A percentile compares a stretch with the other conserved stretches of the same genome.
phyloP scores from a whole-genome alignment of 306 rosid species.

The Rosa lucieae region DNA sequence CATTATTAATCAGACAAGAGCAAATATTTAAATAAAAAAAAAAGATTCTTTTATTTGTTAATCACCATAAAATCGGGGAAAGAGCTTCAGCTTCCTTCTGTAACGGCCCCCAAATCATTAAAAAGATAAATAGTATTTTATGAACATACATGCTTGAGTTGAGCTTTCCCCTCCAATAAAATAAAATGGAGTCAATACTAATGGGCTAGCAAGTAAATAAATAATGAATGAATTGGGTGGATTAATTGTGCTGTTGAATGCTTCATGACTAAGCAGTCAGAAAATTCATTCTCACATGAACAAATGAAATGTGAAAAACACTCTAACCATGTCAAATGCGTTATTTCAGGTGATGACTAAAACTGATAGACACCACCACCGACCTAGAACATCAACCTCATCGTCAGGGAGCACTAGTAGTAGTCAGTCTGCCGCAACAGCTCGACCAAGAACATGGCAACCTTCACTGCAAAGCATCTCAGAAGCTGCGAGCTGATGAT shows the following conservation, averaged over 20 bases:
- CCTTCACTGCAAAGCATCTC: constrained; percentile 80
- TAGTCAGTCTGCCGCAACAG: constrained; percentile 30
- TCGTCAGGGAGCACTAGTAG: constrained; percentile 9
- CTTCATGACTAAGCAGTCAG: constrained; percentile 1
- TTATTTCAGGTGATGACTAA: constrained; percentile 44
- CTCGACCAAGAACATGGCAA: constrained; percentile 82
- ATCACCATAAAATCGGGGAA: constrained; percentile 32
- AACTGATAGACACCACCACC: constrained; percentile 54
- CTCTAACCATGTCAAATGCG: not conserved
- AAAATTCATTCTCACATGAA: not conserved
- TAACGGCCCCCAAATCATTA: constrained; percentile 22
- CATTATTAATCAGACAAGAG: constrained; percentile 14
- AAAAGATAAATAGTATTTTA: constrained; percentile 14
- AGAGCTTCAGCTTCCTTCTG: constrained; percentile 17
- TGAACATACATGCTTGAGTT: constrained; percentile 8
- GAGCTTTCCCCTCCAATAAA: constrained; percentile 18
- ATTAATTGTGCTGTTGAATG: constrained; percentile 17
- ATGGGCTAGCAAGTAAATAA: constrained; percentile 13
- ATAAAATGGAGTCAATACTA: constrained; percentile 8
- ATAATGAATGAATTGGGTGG: constrained; percentile 1
- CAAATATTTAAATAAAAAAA: not conserved
- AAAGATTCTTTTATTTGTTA: constrained; percentile 16
- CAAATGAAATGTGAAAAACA: not conserved
- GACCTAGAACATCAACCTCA: constrained; percentile 47
- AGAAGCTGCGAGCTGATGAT: constrained; percentile 55